A percentile compares a stretch with the other conserved stretches of the same genome.
These are phyloP conservation scores for Kandelia obovata DNA, from an alignment of 345 rosid genomes.

Conservation along the genomic window DNA sequence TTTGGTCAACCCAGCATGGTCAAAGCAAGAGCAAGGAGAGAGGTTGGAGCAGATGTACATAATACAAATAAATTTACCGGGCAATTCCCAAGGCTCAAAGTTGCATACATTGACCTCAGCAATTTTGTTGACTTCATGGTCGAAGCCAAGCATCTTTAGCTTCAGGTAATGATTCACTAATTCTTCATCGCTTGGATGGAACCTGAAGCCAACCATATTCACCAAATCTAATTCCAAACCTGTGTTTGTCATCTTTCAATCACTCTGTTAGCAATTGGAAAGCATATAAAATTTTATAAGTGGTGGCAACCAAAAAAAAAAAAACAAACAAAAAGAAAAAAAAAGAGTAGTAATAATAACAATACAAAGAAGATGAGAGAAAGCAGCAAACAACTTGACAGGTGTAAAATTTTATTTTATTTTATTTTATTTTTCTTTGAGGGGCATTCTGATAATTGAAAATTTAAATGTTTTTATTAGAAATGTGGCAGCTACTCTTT, in stretches of 20 bases:
- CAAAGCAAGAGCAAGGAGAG: too few species aligned
- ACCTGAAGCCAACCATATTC: conserved; percentile 20
- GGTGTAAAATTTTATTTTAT: too few species aligned
- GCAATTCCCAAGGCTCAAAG: conserved; percentile 52
- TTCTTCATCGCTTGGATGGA: conserved; percentile 46
- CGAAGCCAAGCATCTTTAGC: conserved; percentile 23
- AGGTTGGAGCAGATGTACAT: too few species aligned
- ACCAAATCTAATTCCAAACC: not conserved
- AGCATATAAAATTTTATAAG: too few species aligned
- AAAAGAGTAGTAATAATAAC: too few species aligned
- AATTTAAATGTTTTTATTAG: too few species aligned
- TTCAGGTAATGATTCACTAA: conserved; percentile 32
- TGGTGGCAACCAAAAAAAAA: not conserved
- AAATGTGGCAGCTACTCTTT: too few species aligned
- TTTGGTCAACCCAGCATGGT: too few species aligned
- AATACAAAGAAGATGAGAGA: too few species aligned
- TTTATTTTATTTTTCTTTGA: too few species aligned
- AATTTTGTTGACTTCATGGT: conserved; percentile 10
- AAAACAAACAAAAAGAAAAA: not conserved
- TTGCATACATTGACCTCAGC: conserved; percentile 34
- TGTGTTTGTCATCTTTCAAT: not conserved
- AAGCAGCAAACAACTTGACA: too few species aligned
- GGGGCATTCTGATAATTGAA: too few species aligned
- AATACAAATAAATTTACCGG: conserved; percentile 17
- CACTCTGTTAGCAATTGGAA: not conserved